Percentiles rank a stretch among this genome's conserved stretches.
phyloP scores from a whole-genome alignment of 495 filamentous ascomycete species.

The Lasiosphaeria ovina region DNA sequence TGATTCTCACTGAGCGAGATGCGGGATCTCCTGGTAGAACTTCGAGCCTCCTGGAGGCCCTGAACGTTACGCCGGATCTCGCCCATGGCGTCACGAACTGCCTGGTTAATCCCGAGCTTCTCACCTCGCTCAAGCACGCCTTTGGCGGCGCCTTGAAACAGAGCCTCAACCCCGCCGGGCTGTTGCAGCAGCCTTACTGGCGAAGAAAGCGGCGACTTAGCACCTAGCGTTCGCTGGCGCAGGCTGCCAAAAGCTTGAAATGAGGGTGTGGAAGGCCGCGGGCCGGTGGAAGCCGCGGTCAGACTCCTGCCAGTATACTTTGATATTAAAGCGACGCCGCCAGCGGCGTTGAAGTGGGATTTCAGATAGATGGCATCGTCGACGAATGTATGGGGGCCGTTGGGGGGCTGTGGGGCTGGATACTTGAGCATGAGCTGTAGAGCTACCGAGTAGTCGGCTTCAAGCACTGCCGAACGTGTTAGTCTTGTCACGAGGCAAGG shows the following conservation, averaged over 20 bases:
- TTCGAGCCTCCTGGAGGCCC: constrained; percentile 43
- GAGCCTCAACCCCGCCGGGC: constrained; percentile 64
- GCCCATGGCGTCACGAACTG: constrained; percentile 82
- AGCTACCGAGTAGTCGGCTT: constrained; percentile 80
- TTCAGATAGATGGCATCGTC: constrained; percentile 84
- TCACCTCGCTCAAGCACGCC: constrained; percentile 80
- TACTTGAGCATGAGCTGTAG: constrained; percentile 82
- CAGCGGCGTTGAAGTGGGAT: constrained; percentile 67
- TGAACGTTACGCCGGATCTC: constrained; percentile 62
- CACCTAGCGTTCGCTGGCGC: constrained; percentile 34
- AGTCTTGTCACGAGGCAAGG: constrained; percentile 11
- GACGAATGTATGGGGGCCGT: constrained; percentile 73
- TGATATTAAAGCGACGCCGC: constrained; percentile 70
- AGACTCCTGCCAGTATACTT: constrained; percentile 78
- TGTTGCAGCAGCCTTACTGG: constrained; percentile 61
- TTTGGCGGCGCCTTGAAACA: constrained; percentile 84
- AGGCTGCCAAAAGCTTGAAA: constrained; percentile 31
- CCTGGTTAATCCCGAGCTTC: constrained; percentile 84
- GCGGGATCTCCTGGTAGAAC: constrained; percentile 25
- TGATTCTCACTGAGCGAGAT: constrained; percentile 31
- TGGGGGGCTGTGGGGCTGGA: constrained; percentile 59
- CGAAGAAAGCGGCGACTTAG: constrained; percentile 51
- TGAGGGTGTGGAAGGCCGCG: constrained; percentile 34
- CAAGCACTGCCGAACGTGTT: constrained; percentile 59
- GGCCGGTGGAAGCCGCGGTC: constrained; percentile 43